phyloP scores from a whole-genome alignment of 345 rosid species.

The Viola odorata region DNA sequence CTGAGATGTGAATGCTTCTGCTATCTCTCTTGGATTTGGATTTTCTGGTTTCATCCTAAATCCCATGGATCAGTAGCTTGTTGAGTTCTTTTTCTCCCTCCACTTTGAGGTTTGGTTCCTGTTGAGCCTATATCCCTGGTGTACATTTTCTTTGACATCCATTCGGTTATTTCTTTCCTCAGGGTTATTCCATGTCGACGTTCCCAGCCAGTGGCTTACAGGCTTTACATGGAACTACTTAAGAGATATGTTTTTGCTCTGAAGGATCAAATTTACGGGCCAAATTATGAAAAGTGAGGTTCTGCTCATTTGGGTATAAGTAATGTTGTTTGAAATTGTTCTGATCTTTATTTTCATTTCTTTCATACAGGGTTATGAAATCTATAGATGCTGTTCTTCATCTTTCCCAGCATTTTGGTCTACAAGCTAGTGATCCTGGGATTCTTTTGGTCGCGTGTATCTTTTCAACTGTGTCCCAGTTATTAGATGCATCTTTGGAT shows the following conservation, averaged over 20 bases:
- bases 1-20: no score
- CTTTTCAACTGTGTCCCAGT: slow-evolving; percentile 72
- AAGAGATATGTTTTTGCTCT: slow-evolving; percentile 68
- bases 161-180: slow-evolving; percentile 10
- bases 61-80: not conserved
- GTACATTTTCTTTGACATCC: not conserved
- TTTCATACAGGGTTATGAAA: slow-evolving; percentile 63
- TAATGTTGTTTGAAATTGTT: not conserved
- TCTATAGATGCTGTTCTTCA: slow-evolving; percentile 64
- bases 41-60: not conserved
- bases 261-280: slow-evolving; percentile 36
- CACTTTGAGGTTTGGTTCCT: not conserved
- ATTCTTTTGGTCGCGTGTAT: slow-evolving; percentile 64
- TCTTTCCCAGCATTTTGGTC: slow-evolving; percentile 71
- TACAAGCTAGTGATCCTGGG: slow-evolving; percentile 58
- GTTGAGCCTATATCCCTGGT: not conserved
- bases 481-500: slow-evolving; percentile 84
- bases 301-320: slow-evolving; percentile 2
- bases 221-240: slow-evolving; percentile 85
- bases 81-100: not conserved
- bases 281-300: slow-evolving; percentile 53
- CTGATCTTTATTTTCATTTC: not conserved
- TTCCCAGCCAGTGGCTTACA: slow-evolving; percentile 68
- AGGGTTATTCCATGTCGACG: slow-evolving; percentile 77
- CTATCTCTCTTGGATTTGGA: not conserved